Conservation (phyloP, 345 rosid genomes). For the Bretschneidera sinensis region DNA sequence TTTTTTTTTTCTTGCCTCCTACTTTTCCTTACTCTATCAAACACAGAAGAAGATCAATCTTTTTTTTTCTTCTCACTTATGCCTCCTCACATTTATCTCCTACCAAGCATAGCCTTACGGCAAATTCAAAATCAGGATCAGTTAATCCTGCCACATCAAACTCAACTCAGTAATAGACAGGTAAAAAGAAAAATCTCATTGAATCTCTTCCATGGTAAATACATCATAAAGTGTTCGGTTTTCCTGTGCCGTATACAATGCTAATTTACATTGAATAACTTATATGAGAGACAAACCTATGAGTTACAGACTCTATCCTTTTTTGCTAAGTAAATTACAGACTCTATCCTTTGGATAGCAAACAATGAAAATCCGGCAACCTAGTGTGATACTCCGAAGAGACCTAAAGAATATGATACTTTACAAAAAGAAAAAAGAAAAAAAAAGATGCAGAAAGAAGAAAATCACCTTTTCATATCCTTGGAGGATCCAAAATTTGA, state of each 20-base stretch:
- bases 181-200: no score
- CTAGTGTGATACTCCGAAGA: constrained; percentile 16
- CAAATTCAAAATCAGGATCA: no score
- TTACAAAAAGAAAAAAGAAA: constrained; percentile 6
- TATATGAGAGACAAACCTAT: constrained; percentile 11
- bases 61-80: no score
- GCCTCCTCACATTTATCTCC: no score
- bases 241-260: constrained; percentile 11
- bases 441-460: constrained; percentile 4
- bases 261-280: constrained; percentile 35
- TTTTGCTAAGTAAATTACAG: no score
- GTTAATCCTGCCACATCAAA: no score
- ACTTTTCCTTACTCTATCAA: no score
- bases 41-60: no score
- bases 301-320: constrained; percentile 24
- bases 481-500: constrained; percentile 33
- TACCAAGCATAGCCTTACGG: no score
- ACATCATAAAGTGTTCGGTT: not conserved
- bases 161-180: no score
- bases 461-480: constrained; percentile 33
- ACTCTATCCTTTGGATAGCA: constrained; percentile 59
- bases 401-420: constrained; percentile 35
- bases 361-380: constrained; percentile 24
- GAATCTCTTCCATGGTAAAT: no score
- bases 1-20: no score